Conservation (phyloP, 2,329 filamentous ascomycete species). For the Pestalotiopsis sp. region DNA sequence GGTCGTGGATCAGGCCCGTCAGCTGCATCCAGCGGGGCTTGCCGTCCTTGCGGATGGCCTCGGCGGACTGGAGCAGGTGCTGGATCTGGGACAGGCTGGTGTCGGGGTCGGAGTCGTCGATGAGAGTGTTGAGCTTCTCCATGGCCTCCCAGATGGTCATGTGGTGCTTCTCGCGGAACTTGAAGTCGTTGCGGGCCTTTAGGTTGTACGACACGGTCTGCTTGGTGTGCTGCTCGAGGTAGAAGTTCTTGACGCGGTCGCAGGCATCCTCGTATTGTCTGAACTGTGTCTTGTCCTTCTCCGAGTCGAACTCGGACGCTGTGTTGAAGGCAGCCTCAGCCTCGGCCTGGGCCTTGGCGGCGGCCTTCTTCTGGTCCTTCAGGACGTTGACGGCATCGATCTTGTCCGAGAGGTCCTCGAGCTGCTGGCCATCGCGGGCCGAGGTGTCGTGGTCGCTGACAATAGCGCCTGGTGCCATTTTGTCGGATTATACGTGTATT, state of each 20-base stretch:
- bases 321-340: slow-evolving; percentile 33
- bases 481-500: slow-evolving; percentile 2
- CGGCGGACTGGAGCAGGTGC: slow-evolving; percentile 84
- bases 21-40: slow-evolving; percentile 83
- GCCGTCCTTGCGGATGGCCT: slow-evolving; percentile 84
- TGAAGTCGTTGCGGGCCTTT: slow-evolving; percentile 71
- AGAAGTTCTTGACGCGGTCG: slow-evolving; percentile 84
- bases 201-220: slow-evolving; percentile 85
- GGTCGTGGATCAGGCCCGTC: slow-evolving; percentile 74
- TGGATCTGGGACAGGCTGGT: slow-evolving; percentile 86
- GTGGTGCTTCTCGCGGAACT: slow-evolving; percentile 61
- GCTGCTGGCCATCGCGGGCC: slow-evolving; percentile 29
- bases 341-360: slow-evolving; percentile 41
- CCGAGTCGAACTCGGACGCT: slow-evolving; percentile 66
- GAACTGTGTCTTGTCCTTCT: slow-evolving; percentile 79
- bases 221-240: slow-evolving; percentile 69
- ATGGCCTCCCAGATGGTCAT: slow-evolving; percentile 92
- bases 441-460: slow-evolving; percentile 23
- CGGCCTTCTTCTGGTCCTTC: slow-evolving; percentile 39
- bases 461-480: slow-evolving; percentile 31
- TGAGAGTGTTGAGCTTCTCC: slow-evolving; percentile 86
- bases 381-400: slow-evolving; percentile 58
- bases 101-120: slow-evolving; percentile 90
- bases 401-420: slow-evolving; percentile 46
- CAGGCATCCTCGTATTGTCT: slow-evolving; percentile 82